Conservation (phyloP, 495 filamentous ascomycete species). For the Talaromyces stipitatus region DNA sequence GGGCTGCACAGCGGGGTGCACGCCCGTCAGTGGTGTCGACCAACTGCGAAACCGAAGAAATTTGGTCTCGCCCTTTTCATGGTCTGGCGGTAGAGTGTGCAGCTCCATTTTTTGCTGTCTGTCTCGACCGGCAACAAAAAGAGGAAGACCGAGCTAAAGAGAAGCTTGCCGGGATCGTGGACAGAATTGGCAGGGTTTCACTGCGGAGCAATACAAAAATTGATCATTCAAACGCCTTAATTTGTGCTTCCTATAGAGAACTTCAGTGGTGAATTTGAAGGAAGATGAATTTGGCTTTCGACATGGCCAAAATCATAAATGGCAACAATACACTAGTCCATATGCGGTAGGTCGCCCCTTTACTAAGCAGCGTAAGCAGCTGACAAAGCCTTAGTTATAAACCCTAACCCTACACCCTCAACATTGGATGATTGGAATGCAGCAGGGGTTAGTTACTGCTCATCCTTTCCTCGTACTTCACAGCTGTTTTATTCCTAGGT, state of each 20-base stretch:
- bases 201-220: neutral
- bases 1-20: constrained; percentile 10
- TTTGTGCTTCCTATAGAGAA: neutral
- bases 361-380: neutral
- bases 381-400: neutral
- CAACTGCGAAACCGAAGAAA: neutral
- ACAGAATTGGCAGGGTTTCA: neutral
- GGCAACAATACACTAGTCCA: neutral
- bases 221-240: too few species aligned
- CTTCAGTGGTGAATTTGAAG: neutral
- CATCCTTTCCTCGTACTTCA: too few species aligned
- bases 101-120: neutral
- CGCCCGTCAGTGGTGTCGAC: neutral
- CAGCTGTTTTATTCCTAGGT: too few species aligned
- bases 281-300: neutral
- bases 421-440: neutral
- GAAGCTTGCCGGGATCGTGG: neutral
- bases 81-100: neutral
- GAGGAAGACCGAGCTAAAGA: neutral
- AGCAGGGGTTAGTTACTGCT: too few species aligned
- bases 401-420: neutral
- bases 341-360: neutral
- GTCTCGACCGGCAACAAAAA: neutral
- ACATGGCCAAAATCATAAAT: neutral
- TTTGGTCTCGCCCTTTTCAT: neutral